Evolutionary conservation across 306 rosid species (phyloP).

Genomic region (Vigna mungo): DNA sequence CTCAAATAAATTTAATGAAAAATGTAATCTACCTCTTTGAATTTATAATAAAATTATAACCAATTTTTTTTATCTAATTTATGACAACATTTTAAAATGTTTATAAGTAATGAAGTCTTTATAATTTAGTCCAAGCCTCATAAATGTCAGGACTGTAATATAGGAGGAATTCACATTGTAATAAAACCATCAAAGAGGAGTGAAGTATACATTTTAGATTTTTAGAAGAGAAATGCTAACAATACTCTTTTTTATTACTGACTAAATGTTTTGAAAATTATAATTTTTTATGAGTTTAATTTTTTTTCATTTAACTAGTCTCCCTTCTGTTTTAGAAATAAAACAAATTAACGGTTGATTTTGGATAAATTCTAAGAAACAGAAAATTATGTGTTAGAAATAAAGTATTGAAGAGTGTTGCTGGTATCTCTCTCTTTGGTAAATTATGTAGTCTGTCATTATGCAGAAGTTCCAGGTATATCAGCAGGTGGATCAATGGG

Average conservation of each 20-base stretch:
- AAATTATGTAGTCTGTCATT: conserved; percentile 31
- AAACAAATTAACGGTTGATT: neutral
- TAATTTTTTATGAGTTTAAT: neutral
- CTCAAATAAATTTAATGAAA: too few relatives aligned
- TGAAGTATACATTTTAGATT: neutral
- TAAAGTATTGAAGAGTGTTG: neutral
- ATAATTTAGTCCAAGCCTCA: too few relatives aligned
- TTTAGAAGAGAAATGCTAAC: neutral
- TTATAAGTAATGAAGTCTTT: too few relatives aligned
- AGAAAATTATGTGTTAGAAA: neutral
- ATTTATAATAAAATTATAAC: too few relatives aligned
- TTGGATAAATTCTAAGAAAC: too few relatives aligned
- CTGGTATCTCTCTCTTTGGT: neutral
- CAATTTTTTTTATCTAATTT: too few relatives aligned
- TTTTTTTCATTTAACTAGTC: neutral
- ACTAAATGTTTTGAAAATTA: too few relatives aligned
- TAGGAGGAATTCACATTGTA: conserved; percentile 9
- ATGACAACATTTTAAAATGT: too few relatives aligned
- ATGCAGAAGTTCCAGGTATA: conserved; percentile 57
- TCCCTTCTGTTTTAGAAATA: too few relatives aligned
- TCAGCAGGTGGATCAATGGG: conserved; percentile 43
- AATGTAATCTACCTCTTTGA: neutral
- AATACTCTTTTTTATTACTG: neutral
- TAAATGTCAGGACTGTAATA: neutral
- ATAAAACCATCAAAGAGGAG: conserved; percentile 3